Evolutionary conservation across 2,329 filamentous ascomycete species (phyloP).

Genomic region (Tolypocladium amazonense): DNA sequence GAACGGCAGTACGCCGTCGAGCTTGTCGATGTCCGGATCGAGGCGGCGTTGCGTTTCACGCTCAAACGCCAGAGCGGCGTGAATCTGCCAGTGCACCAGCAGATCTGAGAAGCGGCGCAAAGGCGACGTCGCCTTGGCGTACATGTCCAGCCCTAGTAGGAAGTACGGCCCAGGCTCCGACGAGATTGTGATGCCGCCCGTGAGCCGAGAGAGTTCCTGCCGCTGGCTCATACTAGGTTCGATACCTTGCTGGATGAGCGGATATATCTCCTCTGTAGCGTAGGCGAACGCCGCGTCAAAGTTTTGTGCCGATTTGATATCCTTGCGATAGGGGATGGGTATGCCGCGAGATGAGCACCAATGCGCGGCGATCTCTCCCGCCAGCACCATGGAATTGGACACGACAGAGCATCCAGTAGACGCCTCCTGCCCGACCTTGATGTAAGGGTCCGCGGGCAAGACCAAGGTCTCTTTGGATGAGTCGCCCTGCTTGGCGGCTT

Average conservation of each 20-base stretch:
- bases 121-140: slow-evolving; percentile 54
- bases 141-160: slow-evolving; percentile 47
- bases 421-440: slow-evolving; percentile 23
- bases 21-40: slow-evolving; percentile 14
- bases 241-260: slow-evolving; percentile 17
- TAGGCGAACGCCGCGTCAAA: slow-evolving; percentile 23
- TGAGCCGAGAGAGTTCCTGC: slow-evolving; percentile 17
- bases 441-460: slow-evolving; percentile 38
- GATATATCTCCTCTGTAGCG: slow-evolving; percentile 23
- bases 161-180: slow-evolving; percentile 44
- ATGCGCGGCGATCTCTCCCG: slow-evolving; percentile 48
- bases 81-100: slow-evolving; percentile 56
- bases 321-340: slow-evolving; percentile 47
- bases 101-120: slow-evolving; percentile 55
- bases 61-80: slow-evolving; percentile 42
- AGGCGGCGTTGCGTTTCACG: slow-evolving; percentile 18
- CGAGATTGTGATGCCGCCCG: slow-evolving; percentile 41
- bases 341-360: slow-evolving; percentile 50
- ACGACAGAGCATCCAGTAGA: slow-evolving; percentile 24
- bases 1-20: slow-evolving; percentile 35
- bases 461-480: slow-evolving; percentile 6
- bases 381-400: slow-evolving; percentile 44
- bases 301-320: slow-evolving; percentile 30
- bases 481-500: slow-evolving; percentile 11
- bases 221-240: slow-evolving; percentile 20